Evolutionary conservation across 768 basidiomycete species (phyloP).

Genomic region (Roridomyces roridus): DNA sequence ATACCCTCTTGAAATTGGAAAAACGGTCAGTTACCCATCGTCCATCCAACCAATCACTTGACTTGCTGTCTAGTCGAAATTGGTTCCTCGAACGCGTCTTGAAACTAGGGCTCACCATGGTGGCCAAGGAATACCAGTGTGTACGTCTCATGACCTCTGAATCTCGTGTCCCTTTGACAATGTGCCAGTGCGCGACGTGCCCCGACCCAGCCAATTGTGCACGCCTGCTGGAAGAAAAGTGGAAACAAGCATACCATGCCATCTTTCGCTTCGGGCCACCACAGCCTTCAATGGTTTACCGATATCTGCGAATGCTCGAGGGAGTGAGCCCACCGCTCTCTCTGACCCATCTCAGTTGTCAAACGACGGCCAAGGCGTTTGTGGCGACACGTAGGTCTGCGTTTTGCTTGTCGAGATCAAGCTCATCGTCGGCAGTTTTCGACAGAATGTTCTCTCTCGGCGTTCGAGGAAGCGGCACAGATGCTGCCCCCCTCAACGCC

Average conservation of each 20-base stretch:
- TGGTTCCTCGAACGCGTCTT: constrained; percentile 97
- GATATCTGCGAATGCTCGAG: constrained; percentile 89
- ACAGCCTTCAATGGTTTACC: constrained; percentile 91
- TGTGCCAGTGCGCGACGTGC: constrained; percentile 76
- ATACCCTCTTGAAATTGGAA: constrained; percentile 88
- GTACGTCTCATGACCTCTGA: constrained; percentile 42
- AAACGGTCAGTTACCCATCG: constrained; percentile 59
- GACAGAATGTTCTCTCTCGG: constrained; percentile 91
- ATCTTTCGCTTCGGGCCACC: constrained; percentile 90
- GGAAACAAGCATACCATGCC: constrained; percentile 86
- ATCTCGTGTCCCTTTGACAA: background rate
- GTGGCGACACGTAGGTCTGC: constrained; percentile 78
- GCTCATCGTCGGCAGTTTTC: constrained; percentile 60
- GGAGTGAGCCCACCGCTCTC: constrained; percentile 88
- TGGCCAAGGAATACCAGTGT: constrained; percentile 96
- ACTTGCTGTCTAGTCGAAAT: constrained; percentile 61
- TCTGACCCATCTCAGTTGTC: constrained; percentile 87
- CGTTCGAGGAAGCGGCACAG: constrained; percentile 76
- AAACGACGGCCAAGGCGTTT: constrained; percentile 88
- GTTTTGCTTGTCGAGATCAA: background rate
- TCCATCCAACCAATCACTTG: background rate
- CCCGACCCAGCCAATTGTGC: constrained; percentile 84
- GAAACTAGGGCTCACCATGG: constrained; percentile 84
- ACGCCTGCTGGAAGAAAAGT: constrained; percentile 88
- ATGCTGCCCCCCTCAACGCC: constrained; percentile 63